These are phyloP conservation scores for Starmerella gropengiesseri DNA, from an alignment of 805 yeast genomes.

Conservation along the genomic window DNA sequence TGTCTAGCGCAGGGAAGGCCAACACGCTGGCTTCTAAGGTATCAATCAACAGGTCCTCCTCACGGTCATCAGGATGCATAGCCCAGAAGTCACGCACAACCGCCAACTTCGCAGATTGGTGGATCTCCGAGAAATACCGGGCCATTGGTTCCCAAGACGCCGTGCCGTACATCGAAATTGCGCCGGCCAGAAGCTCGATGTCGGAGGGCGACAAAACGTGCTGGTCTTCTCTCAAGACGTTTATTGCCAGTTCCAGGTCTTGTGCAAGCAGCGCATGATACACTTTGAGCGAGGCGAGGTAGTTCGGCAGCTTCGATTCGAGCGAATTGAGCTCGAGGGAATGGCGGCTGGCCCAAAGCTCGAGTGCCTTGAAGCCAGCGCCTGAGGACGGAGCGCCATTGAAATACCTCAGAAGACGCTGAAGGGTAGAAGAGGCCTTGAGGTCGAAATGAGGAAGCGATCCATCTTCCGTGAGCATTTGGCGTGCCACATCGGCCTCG, in stretches of 20 bases:
- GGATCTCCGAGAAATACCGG: background rate
- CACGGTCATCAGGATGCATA: background rate
- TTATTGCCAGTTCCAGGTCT: background rate
- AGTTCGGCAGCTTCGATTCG: background rate
- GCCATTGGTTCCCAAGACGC: background rate
- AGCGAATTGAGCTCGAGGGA: background rate
- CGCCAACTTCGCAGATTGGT: background rate
- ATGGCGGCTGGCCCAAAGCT: background rate
- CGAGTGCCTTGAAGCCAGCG: background rate
- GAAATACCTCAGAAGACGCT: background rate
- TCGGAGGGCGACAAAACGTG: too few species aligned
- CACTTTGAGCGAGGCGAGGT: background rate
- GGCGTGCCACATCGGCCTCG: background rate
- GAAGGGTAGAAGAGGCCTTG: background rate
- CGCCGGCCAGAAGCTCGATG: conserved; percentile 5
- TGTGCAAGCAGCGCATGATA: background rate
- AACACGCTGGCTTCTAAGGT: conserved; percentile 1
- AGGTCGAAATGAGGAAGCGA: background rate
- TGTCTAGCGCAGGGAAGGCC: conserved; percentile 1
- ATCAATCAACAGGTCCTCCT: background rate
- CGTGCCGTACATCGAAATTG: background rate
- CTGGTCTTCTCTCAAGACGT: background rate
- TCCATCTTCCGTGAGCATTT: background rate
- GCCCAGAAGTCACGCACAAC: background rate
- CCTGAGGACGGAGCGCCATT: background rate